These are phyloP conservation scores for Lactifluus volemus DNA, from an alignment of 768 basidiomycete species.

Conservation along the genomic window DNA sequence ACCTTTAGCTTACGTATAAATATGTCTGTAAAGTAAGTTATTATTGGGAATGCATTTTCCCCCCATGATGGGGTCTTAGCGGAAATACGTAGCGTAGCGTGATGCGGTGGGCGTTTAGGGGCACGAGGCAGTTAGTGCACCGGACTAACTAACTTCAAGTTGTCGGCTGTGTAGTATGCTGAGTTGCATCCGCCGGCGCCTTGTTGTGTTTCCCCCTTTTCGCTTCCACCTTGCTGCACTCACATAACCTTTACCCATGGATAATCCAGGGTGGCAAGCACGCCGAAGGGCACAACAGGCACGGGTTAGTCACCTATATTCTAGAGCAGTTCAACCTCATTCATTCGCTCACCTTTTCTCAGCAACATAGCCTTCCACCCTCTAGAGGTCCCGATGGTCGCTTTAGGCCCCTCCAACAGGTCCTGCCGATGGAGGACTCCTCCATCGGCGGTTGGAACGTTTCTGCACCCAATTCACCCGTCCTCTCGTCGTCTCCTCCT, in stretches of 20 bases:
- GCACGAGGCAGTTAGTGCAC: too few species aligned
- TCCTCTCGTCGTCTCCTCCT: slow-evolving; percentile 29
- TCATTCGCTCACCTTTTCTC: not conserved
- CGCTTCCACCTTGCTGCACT: too few species aligned
- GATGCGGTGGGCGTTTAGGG: too few species aligned
- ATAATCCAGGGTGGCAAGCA: slow-evolving; percentile 71
- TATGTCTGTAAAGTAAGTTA: not conserved
- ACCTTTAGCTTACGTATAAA: not conserved
- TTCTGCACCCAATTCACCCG: slow-evolving; percentile 9
- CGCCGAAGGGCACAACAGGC: slow-evolving; percentile 52
- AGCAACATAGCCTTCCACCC: slow-evolving; percentile 22
- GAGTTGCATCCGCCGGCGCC: too few species aligned
- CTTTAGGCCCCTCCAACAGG: slow-evolving; percentile 46
- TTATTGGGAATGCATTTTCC: too few species aligned
- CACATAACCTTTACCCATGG: slow-evolving; percentile 38
- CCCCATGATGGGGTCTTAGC: too few species aligned
- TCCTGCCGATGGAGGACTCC: slow-evolving; percentile 51
- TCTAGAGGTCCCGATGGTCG: slow-evolving; percentile 41
- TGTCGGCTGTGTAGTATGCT: too few species aligned
- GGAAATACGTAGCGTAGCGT: too few species aligned
- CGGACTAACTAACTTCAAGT: too few species aligned
- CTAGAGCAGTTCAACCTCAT: not conserved
- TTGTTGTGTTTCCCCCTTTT: too few species aligned
- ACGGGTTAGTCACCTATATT: slow-evolving; percentile 17
- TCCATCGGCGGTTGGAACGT: slow-evolving; percentile 51